Base-by-base conservation (phyloP, 108 stramenopile species). In the Pinguiococcus pyrenoidosus region DNA sequence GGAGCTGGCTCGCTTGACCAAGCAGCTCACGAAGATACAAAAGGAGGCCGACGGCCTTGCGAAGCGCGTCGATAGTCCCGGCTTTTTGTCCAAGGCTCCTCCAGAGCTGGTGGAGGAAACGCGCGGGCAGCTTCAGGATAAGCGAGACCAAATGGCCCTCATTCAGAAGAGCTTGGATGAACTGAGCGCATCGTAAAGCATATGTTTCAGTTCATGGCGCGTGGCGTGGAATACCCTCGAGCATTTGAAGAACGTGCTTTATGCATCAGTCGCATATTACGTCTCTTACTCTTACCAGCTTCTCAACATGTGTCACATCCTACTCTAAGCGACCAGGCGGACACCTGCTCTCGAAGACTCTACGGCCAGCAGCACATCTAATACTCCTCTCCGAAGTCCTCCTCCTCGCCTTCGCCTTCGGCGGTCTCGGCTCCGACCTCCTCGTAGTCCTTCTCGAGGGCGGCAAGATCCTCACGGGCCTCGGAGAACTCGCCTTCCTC, bases 401-500 rank as follows among this genome's bases (percentile, higher is more conserved):
- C 75, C 55, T 82, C 84, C 57, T 88, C 89, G 23, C 77, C 84
- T 39, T 83, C 87, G 22, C 81, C 85, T 43, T 86, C 96, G 37
- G 84, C 85, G 39, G 92, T 83, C 50, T 95, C 96, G 21, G 90
- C 90, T 17, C 71, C 71, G 27, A 72, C 71, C 62, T 69, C 64
- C 47, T 72, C 68, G 41, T 76, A 81, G 67, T 94, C 96, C 80
- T 93, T 96, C 73, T 96, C 95, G 34, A 96, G 77, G 43, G 92
- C 95, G 32, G 95, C 95, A 41, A 96, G 81, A 77, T 93, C 92
- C 82, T 96, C 95, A 76, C 95, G 92, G 41, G 95, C 95, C 63
- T 96, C 95, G 30, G 85, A 85, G 82, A 96, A 96, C 64, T 96
- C 94, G 50, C 94, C 94, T 61, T 96, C 94, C 71, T 96, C 78